These are phyloP conservation scores for Backusella psychrophila DNA, from an alignment of 192 early-diverging fungal genomes.

Conservation along the genomic window DNA sequence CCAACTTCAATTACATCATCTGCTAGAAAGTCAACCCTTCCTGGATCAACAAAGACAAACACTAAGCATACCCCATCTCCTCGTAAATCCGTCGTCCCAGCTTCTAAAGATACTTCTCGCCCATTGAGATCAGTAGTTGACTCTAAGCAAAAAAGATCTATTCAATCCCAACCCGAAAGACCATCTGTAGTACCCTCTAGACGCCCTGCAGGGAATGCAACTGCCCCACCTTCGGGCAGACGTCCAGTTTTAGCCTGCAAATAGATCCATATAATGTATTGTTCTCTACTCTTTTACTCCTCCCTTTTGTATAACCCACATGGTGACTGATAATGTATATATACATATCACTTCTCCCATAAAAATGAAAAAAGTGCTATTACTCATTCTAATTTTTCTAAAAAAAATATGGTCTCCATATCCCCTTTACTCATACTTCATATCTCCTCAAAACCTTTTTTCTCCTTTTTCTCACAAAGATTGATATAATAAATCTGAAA, in stretches of 20 bases:
- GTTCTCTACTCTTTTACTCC: background rate
- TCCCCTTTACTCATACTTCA: background rate
- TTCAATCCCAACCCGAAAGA: background rate
- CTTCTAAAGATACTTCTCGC: background rate
- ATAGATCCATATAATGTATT: conserved; percentile 1
- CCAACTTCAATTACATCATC: background rate
- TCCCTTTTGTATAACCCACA: conserved; percentile 16
- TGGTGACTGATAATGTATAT: background rate
- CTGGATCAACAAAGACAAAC: background rate
- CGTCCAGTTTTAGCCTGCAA: conserved; percentile 2
- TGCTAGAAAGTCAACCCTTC: background rate
- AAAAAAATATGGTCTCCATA: background rate
- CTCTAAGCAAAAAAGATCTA: background rate
- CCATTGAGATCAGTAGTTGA: background rate
- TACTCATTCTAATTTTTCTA: background rate
- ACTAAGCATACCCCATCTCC: background rate
- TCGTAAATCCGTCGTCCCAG: background rate
- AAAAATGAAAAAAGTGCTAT: background rate
- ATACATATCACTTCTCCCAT: background rate
- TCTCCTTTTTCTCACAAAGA: background rate
- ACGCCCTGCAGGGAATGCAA: background rate
- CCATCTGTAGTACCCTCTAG: conserved; percentile 14
- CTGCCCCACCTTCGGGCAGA: background rate
- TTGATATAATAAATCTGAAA: background rate
- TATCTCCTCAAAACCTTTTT: background rate